phyloP scores from a whole-genome alignment of 2,329 filamentous ascomycete species.

The Cylindrodendrum hubeiense region DNA sequence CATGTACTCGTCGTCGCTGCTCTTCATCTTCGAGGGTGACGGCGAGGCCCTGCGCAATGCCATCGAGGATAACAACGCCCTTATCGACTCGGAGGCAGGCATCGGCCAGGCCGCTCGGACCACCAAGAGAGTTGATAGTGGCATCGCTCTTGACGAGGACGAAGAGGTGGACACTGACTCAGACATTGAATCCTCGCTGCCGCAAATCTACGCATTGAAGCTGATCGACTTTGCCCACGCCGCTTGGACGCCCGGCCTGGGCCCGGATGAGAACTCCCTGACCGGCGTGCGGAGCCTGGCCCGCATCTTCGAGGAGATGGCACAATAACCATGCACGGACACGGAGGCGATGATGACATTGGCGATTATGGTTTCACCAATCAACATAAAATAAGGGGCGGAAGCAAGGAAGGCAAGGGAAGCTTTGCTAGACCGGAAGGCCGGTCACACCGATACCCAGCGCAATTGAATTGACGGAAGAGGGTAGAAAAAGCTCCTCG shows the following conservation, averaged over 20 bases:
- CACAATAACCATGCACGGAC: conserved; percentile 43
- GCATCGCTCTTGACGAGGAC: conserved; percentile 62
- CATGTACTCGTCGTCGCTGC: conserved; percentile 73
- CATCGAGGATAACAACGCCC: conserved; percentile 66
- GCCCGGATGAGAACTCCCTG: conserved; percentile 87
- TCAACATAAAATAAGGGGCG: conserved; percentile 15
- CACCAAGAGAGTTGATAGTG: conserved; percentile 66
- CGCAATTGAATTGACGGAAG: conserved; percentile 38
- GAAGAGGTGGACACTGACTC: conserved; percentile 64
- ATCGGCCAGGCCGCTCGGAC: conserved; percentile 48
- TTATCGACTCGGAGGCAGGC: conserved; percentile 65
- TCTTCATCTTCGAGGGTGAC: conserved; percentile 75
- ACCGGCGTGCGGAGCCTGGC: conserved; percentile 79
- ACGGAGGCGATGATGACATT: conserved; percentile 35
- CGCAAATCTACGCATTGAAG: conserved; percentile 82
- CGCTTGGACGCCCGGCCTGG: conserved; percentile 81
- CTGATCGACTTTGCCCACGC: conserved; percentile 99
- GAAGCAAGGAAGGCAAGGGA: conserved; percentile 27
- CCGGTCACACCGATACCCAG: conserved; percentile 42
- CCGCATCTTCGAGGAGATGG: conserved; percentile 77
- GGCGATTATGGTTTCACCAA: conserved; percentile 17
- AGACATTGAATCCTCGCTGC: conserved; percentile 58
- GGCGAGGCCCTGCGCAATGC: conserved; percentile 65
- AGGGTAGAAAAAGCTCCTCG: conserved; percentile 40
- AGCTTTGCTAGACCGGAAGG: conserved; percentile 38